Conservation (phyloP, 805 yeast species). For the Barnettozyma salicaria region DNA sequence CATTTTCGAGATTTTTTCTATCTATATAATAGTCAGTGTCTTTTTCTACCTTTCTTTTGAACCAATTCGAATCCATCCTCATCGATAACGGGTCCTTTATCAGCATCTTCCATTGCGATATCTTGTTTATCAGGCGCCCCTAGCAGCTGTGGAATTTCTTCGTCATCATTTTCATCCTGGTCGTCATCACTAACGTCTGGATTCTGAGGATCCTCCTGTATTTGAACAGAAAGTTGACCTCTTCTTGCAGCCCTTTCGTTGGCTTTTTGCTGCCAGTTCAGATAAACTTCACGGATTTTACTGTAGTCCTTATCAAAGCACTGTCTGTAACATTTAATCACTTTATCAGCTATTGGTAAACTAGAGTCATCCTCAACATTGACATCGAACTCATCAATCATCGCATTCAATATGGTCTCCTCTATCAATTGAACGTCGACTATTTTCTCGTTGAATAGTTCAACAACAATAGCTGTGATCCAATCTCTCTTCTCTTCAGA, state of each 20-base stretch:
- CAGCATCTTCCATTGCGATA: slow-evolving; percentile 34
- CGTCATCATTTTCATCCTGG: slow-evolving; percentile 43
- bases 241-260: slow-evolving; percentile 29
- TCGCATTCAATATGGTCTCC: slow-evolving; percentile 77
- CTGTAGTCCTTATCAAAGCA: slow-evolving; percentile 48
- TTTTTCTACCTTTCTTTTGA: slow-evolving; percentile 60
- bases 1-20: slow-evolving; percentile 1
- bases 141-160: slow-evolving; percentile 25
- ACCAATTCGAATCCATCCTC: slow-evolving; percentile 95
- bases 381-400: slow-evolving; percentile 93
- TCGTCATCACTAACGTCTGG: slow-evolving; percentile 51
- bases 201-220: slow-evolving; percentile 57
- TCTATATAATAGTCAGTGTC: slow-evolving; percentile 12
- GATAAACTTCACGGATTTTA: slow-evolving; percentile 53
- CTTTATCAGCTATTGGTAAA: slow-evolving; percentile 58
- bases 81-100: slow-evolving; percentile 65
- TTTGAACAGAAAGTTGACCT: slow-evolving; percentile 34
- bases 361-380: slow-evolving; percentile 88
- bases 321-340: slow-evolving; percentile 61
- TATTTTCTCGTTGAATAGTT: slow-evolving; percentile 57
- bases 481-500: slow-evolving; percentile 91
- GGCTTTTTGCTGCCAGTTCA: slow-evolving; percentile 52
- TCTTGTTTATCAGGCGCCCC: slow-evolving; percentile 28
- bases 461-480: slow-evolving; percentile 79
- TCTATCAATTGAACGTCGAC: slow-evolving; percentile 80